phyloP scores from a whole-genome alignment of 768 basidiomycete species.

The Ramaria sp. region DNA sequence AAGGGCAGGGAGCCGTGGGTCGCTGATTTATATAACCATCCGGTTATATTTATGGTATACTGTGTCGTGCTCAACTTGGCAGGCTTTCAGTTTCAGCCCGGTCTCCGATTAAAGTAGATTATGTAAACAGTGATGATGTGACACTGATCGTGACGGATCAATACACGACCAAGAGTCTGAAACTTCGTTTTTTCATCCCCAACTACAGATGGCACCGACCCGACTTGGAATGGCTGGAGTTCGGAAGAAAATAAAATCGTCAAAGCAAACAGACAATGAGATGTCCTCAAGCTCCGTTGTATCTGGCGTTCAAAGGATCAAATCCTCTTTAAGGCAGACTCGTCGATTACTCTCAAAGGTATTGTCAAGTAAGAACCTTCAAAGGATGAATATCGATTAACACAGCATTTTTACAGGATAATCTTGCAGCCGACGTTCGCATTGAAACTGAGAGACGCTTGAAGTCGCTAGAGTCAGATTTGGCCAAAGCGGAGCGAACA shows the following conservation, averaged over 20 bases:
- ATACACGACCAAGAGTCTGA: too few relatives aligned
- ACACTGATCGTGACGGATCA: too few relatives aligned
- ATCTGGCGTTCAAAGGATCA: conserved; percentile 80
- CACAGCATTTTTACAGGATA: conserved; percentile 37
- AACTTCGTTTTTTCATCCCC: too few relatives aligned
- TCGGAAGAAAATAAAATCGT: background rate
- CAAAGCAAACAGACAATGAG: background rate
- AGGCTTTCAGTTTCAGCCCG: too few relatives aligned
- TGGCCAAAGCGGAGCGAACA: conserved; percentile 49
- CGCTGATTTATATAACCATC: too few relatives aligned
- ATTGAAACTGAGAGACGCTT: conserved; percentile 73
- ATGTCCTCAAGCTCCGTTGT: conserved; percentile 10
- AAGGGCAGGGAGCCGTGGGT: too few relatives aligned
- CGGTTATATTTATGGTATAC: too few relatives aligned
- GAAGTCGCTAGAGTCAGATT: conserved; percentile 63
- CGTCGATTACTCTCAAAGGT: conserved; percentile 76
- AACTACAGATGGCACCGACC: background rate
- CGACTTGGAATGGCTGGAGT: background rate
- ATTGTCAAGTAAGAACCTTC: background rate
- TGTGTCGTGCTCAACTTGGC: too few relatives aligned
- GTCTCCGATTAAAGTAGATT: too few relatives aligned
- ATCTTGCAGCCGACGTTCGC: conserved; percentile 73
- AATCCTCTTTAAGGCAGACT: conserved; percentile 75
- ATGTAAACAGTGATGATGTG: too few relatives aligned
- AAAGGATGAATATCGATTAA: background rate